Evolutionary conservation across 805 yeast genomes (phyloP).

Genomic region (Barnettozyma sucrosica): DNA sequence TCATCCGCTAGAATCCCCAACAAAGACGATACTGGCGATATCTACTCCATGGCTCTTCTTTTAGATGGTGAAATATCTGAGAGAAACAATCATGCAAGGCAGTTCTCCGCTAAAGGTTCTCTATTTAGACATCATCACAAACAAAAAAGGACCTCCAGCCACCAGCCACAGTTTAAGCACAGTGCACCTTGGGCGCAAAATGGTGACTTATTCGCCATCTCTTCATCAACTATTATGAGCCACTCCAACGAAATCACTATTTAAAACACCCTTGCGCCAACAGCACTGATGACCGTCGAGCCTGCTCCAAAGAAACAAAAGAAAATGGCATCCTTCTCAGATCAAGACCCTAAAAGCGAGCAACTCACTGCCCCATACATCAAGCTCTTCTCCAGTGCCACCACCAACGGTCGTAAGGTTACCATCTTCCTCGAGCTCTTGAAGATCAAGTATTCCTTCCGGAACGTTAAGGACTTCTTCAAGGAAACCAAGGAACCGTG

Average conservation of each 20-base stretch:
- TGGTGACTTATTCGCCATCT: neutral
- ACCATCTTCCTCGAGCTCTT: conserved; percentile 32
- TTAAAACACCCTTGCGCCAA: neutral
- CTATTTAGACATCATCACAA: neutral
- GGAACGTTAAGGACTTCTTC: conserved; percentile 35
- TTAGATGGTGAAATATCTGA: too few relatives aligned
- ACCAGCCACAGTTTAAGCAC: neutral
- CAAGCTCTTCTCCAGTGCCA: conserved; percentile 35
- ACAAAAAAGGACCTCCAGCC: neutral
- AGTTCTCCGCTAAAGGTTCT: neutral
- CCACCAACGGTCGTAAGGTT: conserved; percentile 38
- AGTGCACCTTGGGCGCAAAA: neutral
- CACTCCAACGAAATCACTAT: neutral
- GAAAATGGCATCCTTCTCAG: neutral
- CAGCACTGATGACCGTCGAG: neutral
- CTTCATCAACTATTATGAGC: neutral
- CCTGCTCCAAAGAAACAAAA: neutral
- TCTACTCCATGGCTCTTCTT: too few relatives aligned
- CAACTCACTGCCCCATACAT: conserved; percentile 32
- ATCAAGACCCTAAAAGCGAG: neutral
- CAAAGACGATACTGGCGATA: too few relatives aligned
- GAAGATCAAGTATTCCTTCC: conserved; percentile 27
- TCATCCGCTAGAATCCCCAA: too few relatives aligned
- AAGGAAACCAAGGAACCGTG: conserved; percentile 49
- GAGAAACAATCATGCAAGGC: neutral